Base-by-base conservation (phyloP, 2,329 filamentous ascomycete species). In the Dothiorella sarmentorum region DNA sequence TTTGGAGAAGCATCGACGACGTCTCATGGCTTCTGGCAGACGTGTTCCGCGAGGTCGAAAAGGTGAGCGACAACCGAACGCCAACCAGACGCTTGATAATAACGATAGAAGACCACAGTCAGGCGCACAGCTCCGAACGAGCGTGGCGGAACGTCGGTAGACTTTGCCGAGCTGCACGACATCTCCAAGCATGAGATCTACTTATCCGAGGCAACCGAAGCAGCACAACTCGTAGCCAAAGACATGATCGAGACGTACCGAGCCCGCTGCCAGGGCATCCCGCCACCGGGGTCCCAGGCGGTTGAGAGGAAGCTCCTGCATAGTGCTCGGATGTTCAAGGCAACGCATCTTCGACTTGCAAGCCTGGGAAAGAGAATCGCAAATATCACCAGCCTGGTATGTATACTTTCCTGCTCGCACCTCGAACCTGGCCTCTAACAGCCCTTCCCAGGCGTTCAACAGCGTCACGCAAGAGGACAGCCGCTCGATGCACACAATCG, bases 401-500 rank as follows among this genome's bases (percentile, higher is more conserved):
- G 42, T 27, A n/a, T n/a, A n/a, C 9, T 13, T 45, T 10, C 26
- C 17, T 22, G 18, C 35, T 10, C 13, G 7, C 15, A 17, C 7
- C 10, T 17, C 2, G 13, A 13, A n/a, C n/a, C n/a, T n/a, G n/a
- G n/a, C n/a, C n/a, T n/a, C n/a, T 20, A 33, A 13, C n/a, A 17
- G 15, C 2, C 37, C 27, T 33, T 17, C 13, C 2, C 38, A 65
- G 45, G 68, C 71, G 0, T 76, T 75, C 63, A 72, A 77, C 51
- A 66, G 73, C 1, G 73, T 76, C 18, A 73, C 71, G 3, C 72
- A 75, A 49, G 64, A 68, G 7, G 74, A 77, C 60, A 73, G 68
- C 37, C 68, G 71, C 15, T 75, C 73, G 11, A 78, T 78, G 76
- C 77, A 77, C 63, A 76, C 73, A 0, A 76, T 78, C 17, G 76